Conservation (phyloP, 306 rosid genomes). For the Pueraria montana region DNA sequence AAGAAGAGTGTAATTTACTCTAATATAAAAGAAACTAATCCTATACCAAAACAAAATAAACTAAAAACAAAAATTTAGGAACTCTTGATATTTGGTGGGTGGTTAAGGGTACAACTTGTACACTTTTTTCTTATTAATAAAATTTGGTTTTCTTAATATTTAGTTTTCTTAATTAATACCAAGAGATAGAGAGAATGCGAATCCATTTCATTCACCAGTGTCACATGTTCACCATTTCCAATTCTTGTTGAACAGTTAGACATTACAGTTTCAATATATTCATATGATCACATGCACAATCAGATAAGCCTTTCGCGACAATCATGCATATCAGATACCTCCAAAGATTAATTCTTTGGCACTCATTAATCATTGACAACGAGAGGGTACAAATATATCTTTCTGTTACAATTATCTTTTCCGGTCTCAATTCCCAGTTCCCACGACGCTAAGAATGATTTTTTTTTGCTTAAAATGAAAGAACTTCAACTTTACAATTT, state of each 20-base stretch:
- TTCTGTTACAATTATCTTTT: not conserved
- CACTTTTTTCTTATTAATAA: too few species aligned
- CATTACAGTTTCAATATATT: not conserved
- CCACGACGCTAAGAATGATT: not conserved
- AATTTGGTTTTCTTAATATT: too few species aligned
- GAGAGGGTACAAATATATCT: not conserved
- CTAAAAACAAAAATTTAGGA: not conserved
- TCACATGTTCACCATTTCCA: slow-evolving; percentile 12
- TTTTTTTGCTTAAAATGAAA: slow-evolving; percentile 7
- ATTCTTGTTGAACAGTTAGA: not conserved
- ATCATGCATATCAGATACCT: not conserved
- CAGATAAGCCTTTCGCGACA: slow-evolving; percentile 6
- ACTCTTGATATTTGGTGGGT: not conserved
- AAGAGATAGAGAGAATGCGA: not conserved
- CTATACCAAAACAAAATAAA: not conserved
- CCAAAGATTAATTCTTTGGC: not conserved
- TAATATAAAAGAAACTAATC: not conserved
- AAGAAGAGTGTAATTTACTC: not conserved
- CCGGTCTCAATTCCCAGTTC: not conserved
- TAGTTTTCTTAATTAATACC: too few species aligned
- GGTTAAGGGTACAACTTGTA: too few species aligned
- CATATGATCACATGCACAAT: slow-evolving; percentile 22
- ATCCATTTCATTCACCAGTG: not conserved
- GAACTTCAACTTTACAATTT: not conserved
- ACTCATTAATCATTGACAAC: slow-evolving; percentile 4